phyloP scores from a whole-genome alignment of 176 grass and related monocot species.

The Eragrostis nindensis region DNA sequence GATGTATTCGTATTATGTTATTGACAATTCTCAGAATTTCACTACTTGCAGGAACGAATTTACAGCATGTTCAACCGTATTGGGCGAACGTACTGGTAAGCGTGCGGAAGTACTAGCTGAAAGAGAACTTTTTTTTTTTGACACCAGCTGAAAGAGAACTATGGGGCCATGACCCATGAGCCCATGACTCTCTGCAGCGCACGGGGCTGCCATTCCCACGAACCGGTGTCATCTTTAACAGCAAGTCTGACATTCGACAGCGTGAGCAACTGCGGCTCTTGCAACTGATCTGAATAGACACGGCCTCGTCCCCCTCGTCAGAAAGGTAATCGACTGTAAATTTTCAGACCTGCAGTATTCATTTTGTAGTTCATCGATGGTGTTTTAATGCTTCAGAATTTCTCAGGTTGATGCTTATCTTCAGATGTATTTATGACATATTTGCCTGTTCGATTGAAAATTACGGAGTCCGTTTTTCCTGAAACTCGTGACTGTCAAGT shows the following conservation, averaged over 20 bases:
- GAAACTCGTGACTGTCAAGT: neutral
- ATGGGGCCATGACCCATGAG: no score
- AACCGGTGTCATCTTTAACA: no score
- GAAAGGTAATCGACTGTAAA: no score
- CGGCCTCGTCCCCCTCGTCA: neutral
- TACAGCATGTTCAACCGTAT: no score
- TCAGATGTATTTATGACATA: neutral
- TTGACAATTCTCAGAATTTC: no score
- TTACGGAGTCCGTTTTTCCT: neutral
- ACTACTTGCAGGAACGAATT: no score
- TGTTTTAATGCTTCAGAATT: neutral
- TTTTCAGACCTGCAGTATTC: neutral
- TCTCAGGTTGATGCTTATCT: neutral
- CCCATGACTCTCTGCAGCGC: no score
- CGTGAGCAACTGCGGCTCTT: neutral
- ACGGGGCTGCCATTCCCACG: no score
- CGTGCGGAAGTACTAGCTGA: no score
- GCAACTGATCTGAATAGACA: neutral
- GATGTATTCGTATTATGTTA: no score
- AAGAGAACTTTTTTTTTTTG: neutral
- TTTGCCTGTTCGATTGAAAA: neutral
- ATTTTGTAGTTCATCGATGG: neutral
- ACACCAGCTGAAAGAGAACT: no score
- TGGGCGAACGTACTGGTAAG: no score
- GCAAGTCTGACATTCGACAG: neutral